A percentile compares a stretch with the other conserved stretches of the same genome.
These are phyloP conservation scores for Phytophthora sp. DNA, from an alignment of 352 stramenopile genomes.

Conservation along the genomic window DNA sequence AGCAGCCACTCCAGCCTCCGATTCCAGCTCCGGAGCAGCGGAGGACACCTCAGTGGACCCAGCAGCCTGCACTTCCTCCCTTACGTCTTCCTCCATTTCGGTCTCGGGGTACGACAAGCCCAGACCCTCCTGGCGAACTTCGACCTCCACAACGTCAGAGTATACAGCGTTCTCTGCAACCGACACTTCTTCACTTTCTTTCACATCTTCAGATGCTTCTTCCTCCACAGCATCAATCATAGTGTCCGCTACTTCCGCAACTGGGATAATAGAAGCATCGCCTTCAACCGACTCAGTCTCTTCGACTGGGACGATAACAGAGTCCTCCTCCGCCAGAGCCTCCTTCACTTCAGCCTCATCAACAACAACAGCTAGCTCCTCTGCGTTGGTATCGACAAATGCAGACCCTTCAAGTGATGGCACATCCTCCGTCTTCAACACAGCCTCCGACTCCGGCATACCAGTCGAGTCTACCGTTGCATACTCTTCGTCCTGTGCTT, in stretches of 20 bases:
- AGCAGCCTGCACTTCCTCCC: slow-evolving; percentile 36
- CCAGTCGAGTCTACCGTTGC: neutral
- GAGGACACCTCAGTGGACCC: neutral
- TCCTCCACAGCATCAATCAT: neutral
- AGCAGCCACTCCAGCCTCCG: neutral
- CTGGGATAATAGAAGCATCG: slow-evolving; percentile 3
- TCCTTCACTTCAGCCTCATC: neutral
- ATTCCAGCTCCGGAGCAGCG: neutral
- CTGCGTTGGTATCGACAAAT: neutral
- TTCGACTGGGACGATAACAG: neutral
- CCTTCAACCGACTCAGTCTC: slow-evolving; percentile 5
- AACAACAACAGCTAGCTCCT: neutral
- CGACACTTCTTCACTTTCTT: neutral
- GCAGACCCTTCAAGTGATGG: neutral
- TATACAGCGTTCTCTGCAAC: slow-evolving; percentile 1
- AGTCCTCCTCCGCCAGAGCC: neutral
- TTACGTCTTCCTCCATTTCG: neutral
- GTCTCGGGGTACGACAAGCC: slow-evolving; percentile 28
- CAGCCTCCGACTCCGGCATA: slow-evolving; percentile 3
- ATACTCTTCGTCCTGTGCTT: slow-evolving; percentile 1
- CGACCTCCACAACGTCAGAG: slow-evolving; percentile 28
- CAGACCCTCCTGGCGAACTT: slow-evolving; percentile 28
- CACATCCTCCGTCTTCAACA: slow-evolving; percentile 1
- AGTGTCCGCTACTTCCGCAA: slow-evolving; percentile 8
- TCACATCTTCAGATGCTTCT: slow-evolving; percentile 4